Evolutionary conservation across 305 asterid genomes (phyloP), one percentile per base, ranked within the genome.

Genomic region (Euphrasia arctica): DNA sequence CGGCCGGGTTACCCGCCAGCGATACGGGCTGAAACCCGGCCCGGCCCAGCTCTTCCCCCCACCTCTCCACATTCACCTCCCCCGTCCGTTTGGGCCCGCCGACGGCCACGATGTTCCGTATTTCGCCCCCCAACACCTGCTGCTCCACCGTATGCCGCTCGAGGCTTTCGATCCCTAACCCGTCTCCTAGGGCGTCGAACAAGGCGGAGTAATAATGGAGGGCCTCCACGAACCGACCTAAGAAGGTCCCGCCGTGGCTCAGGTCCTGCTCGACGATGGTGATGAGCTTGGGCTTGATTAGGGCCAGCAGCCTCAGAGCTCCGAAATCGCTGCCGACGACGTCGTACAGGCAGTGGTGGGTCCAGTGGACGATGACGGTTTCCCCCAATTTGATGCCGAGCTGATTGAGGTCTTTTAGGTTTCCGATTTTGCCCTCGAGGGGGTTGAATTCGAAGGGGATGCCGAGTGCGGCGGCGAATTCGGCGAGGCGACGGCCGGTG

Each of bases 71-170:
- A 68, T 80, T 80, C 52, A 76, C 83, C 60, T 85, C 95, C 34
- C 95, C 95, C 0, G 90, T 90, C 78, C 96, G 64, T 73, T 88
- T 90, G 2, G 96, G 95, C 54, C 95, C 95, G 2, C 91, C 92
- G 0, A 91, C 96, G 0, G 94, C 95, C 67, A 89, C 87, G 14
- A 89, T 89, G 71, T 89, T 91, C 88, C 95, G 70, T 5, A 91
- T 91, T 74, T 91, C 96, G 54, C 85, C 75, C 12, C 95, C 92
- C 2, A 91, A 78, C 68, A 91, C 61, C 68, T 89, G 98, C 79
- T 87, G 96, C 80, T 91, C 98, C 80, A 85, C 98, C 41, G 83
- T 72, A 65, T 91, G 95, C 74, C 98, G 80, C 72, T 91, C 98
- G 67, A 74, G 49, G 61, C 96, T 91, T 68, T 86, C 96, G 51